Evolutionary conservation across 768 basidiomycete genomes (phyloP).

Genomic region (Termitomyces sp.): DNA sequence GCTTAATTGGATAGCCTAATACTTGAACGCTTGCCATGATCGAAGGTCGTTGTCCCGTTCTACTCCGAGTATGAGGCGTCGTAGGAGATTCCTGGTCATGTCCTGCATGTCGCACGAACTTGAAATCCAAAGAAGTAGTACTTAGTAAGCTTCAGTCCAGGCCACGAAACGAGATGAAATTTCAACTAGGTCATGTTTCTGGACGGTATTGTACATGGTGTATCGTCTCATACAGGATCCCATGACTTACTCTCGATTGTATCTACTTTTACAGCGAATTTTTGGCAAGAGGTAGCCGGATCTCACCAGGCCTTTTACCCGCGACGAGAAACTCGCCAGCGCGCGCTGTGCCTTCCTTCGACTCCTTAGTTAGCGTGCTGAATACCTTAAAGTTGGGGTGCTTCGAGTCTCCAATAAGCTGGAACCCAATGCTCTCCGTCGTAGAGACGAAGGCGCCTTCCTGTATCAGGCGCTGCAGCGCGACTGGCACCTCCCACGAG

Average conservation of each 20-base stretch:
- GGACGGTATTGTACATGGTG: not conserved
- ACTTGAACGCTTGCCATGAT: not conserved
- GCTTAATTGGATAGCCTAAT: not conserved
- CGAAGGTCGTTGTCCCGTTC: not conserved
- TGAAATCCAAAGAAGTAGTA: not conserved
- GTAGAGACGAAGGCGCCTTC: slow-evolving; percentile 18
- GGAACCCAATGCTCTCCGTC: slow-evolving; percentile 19
- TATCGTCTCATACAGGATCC: not conserved
- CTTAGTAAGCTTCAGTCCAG: not conserved
- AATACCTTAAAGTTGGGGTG: slow-evolving; percentile 19
- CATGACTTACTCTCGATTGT: not conserved
- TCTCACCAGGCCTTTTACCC: not conserved
- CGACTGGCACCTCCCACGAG: slow-evolving; percentile 18
- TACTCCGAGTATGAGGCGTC: not conserved
- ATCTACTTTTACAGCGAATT: not conserved
- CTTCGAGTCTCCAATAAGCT: slow-evolving; percentile 15
- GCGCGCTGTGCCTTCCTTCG: slow-evolving; percentile 14
- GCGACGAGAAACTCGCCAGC: slow-evolving; percentile 17
- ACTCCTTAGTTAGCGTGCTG: slow-evolving; percentile 17
- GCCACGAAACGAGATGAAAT: not conserved
- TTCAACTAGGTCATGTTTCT: not conserved
- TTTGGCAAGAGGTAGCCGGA: not conserved
- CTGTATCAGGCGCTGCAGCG: slow-evolving; percentile 15
- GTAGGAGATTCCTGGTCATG: not conserved
- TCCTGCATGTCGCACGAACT: not conserved